Base-by-base conservation (phyloP, 169 alveolate genomes). In the Plasmodium ovale region DNA sequence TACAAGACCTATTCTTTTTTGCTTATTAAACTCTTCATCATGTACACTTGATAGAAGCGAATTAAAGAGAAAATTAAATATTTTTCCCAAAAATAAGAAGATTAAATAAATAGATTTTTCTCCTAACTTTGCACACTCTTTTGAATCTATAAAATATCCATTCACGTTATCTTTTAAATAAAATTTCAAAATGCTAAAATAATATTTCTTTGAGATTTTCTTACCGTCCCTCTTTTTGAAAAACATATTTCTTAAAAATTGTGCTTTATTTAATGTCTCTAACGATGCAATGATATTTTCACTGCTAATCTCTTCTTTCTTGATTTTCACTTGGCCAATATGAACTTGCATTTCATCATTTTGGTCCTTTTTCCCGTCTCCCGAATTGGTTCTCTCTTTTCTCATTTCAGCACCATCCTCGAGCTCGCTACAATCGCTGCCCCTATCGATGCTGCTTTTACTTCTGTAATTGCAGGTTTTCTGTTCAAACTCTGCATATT, bases 81-180 rank as follows among this genome's bases (percentile, higher is more conserved):
- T 14, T 21, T 82, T 82, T 19, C 90, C 90, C 49, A 82, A 67
- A 82, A 82, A 82, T 82, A 82, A 51, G 53, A 65, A 82, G 39
- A 82, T 47, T 44, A 65, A 65, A 39, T 82, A 64, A 65, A 82
- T 65, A 9, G 82, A 58, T 54, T 82, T 82, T 19, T 82, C 90
- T 4, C 65, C 62, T 21, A 64, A 39, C 58, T 82, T 82, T 56
- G 29, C 35, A 25, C 58, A 49, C 9, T 82, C 90, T 19, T 27
- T 35, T 21, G 58, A 65, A 59, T 65, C 65, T 0, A 82, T 53
- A 9, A 42, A 37, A 82, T 82, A 82, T 9, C 25, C 74, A 65
- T 82, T 51, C 6, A 56, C 84, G 39, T 59, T 82, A 51, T 65
- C 65, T 62, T 53, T 69, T 82, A 82, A 51, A 42, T 65, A 67